phyloP scores from a whole-genome alignment of 805 yeast species.

The Saccharomycopsis sp. region DNA sequence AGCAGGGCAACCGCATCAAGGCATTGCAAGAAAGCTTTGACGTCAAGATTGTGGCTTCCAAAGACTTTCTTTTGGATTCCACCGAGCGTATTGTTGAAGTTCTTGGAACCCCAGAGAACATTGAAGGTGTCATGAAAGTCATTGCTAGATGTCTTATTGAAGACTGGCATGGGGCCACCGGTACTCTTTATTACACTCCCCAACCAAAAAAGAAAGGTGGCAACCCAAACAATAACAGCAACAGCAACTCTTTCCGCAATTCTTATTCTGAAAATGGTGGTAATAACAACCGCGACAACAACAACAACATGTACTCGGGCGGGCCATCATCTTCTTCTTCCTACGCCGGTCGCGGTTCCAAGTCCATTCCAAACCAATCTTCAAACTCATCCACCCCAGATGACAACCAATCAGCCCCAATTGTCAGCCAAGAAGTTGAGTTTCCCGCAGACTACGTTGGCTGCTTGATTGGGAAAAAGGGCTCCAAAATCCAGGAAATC shows the following conservation, averaged over 20 bases:
- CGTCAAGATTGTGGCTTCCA: conserved; percentile 81
- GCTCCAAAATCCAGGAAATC: conserved; percentile 78
- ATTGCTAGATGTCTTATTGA: conserved; percentile 66
- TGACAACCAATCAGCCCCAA: conserved; percentile 13
- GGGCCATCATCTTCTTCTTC: neutral
- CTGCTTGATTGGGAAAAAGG: conserved; percentile 80
- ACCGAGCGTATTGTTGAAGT: conserved; percentile 82
- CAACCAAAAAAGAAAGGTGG: conserved; percentile 21
- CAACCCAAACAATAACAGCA: conserved; percentile 4
- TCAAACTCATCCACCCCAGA: conserved; percentile 6
- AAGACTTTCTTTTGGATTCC: conserved; percentile 70
- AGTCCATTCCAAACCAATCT: conserved; percentile 8
- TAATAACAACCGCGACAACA: conserved; percentile 1
- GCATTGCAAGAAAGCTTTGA: conserved; percentile 57
- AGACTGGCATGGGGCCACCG: conserved; percentile 59
- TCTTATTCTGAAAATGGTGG: neutral
- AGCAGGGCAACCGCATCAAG: conserved; percentile 73
- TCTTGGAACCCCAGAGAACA: conserved; percentile 64
- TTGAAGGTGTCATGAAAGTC: conserved; percentile 47
- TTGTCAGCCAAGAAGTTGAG: conserved; percentile 35
- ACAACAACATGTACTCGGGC: neutral
- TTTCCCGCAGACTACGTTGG: conserved; percentile 83
- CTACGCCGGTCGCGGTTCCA: neutral
- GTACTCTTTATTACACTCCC: conserved; percentile 58
- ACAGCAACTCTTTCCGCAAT: conserved; percentile 15